These are phyloP conservation scores for Tritrichomonas musculus DNA, from an alignment of 208 protist genomes.

Conservation along the genomic window DNA sequence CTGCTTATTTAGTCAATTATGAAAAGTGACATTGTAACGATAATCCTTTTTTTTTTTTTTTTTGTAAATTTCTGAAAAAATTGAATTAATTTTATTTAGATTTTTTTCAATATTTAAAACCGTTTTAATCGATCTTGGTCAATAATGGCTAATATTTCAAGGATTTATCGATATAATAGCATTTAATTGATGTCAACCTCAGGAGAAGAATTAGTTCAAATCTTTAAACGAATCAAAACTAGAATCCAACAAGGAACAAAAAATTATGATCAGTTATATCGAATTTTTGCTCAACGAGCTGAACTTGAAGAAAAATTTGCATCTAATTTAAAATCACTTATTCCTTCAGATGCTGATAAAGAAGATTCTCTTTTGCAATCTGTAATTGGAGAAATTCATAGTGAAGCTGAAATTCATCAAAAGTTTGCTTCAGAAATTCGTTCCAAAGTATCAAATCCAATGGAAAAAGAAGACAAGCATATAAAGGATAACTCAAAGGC, in stretches of 20 bases:
- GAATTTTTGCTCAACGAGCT: not conserved
- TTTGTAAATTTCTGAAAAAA: no score
- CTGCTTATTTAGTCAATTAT: no score
- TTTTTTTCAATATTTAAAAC: no score
- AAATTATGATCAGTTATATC: not conserved
- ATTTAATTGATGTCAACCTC: no score
- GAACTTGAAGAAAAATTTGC: slow-evolving; percentile 11
- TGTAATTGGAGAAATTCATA: not conserved
- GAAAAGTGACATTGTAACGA: no score
- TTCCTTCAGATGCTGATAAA: not conserved
- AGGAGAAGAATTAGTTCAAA: not conserved
- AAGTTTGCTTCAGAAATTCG: not conserved
- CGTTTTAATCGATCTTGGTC: no score
- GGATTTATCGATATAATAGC: no score
- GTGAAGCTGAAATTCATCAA: not conserved
- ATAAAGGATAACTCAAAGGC: not conserved
- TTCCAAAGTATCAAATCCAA: not conserved
- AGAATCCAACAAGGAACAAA: not conserved
- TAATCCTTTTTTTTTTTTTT: no score
- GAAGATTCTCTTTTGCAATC: not conserved
- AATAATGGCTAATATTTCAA: no score
- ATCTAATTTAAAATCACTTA: not conserved
- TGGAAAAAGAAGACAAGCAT: not conserved
- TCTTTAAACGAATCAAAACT: not conserved
- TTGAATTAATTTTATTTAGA: no score